Evolutionary conservation across 2,329 filamentous ascomycete species (phyloP), one percentile per base, ranked within the genome.

Genomic region (Monosporascus sp.): DNA sequence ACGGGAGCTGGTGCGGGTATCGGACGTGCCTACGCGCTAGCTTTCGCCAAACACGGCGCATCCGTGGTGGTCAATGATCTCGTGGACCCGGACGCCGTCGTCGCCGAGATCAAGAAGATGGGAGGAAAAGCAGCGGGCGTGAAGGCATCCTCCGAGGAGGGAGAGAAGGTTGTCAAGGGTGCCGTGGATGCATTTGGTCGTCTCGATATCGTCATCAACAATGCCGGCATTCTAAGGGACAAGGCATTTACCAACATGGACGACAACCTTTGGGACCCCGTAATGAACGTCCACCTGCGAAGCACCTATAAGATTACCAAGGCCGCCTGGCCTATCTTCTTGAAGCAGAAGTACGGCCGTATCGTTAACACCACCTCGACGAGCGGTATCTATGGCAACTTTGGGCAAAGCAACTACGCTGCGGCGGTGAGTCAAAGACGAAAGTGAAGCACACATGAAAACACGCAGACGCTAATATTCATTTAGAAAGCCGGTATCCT

Each of bases 191-290:
- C 88, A 41, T 97, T 89, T 70, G 94, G 94, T 64, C 89, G 94
- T 64, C 82, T 99, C 64, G 94, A 99, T 69, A 92, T 99, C 58
- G 74, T 99, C 59, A 82, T 99, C 78, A 99, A 99, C 85, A 99
- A 99, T 68, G 94, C 94, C 50, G 94, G 94, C 67, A 99, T 99
- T 64, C 85, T 99, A 51, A 87, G 94, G 48, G 94, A 99, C 79
- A 97, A 97, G 84, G 92, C 94, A 41, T 99, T 99, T 72, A 81
- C 81, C 73, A 97, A 97, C 79, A 97, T 99, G 93, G 89, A 92
- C 56, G 94, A 99, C 70, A 87, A 84, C 67, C 82, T 91, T 66
- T 99, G 94, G 92, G 86, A 97, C 65, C 83, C 89, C 53, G 92
- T 99, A 65, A 74, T 97, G 75, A 89, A 91, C 64, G 91, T 97